A percentile compares a stretch with the other conserved stretches of the same genome.
These are phyloP conservation scores for Populus hybrid DNA, from an alignment of 441 rosid species.

Conservation along the genomic window DNA sequence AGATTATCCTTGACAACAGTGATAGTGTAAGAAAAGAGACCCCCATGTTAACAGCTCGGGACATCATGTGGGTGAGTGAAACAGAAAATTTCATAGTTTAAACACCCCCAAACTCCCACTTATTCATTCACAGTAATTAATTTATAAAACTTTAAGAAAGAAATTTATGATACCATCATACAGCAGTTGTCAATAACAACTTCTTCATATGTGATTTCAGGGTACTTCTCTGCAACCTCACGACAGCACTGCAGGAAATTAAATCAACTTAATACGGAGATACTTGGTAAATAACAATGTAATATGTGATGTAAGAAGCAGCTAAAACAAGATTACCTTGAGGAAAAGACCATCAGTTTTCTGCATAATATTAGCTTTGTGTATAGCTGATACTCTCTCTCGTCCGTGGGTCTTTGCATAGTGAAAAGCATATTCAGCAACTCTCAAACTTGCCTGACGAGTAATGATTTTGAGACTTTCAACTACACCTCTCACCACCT, in stretches of 20 bases:
- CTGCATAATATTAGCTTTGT: slow-evolving; percentile 99
- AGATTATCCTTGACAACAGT: not conserved
- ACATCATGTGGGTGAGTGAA: not conserved
- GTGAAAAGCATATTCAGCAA: slow-evolving; percentile 95
- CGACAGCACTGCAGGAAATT: slow-evolving; percentile 72
- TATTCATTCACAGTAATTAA: not conserved
- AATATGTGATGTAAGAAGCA: not conserved
- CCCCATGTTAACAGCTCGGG: not conserved
- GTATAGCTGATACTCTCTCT: slow-evolving; percentile 93
- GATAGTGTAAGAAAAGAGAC: not conserved
- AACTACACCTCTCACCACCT: slow-evolving; percentile 98
- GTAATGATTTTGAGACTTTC: slow-evolving; percentile 96
- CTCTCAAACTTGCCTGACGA: slow-evolving; percentile 91
- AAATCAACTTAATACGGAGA: slow-evolving; percentile 13
- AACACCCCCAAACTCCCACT: not conserved
- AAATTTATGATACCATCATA: slow-evolving; percentile 74
- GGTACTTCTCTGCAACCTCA: slow-evolving; percentile 93
- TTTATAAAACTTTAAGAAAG: not conserved
- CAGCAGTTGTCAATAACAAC: slow-evolving; percentile 99
- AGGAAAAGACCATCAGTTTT: slow-evolving; percentile 98
- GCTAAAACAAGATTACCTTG: slow-evolving; percentile 43
- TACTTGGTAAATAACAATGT: not conserved
- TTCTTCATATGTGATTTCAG: slow-evolving; percentile 91
- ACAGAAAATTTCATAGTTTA: not conserved
- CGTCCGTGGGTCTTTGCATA: slow-evolving; percentile 94